Evolutionary conservation across 352 stramenopile species (phyloP), one percentile per base, ranked within the genome.

Genomic region (Phytophthora quininea): DNA sequence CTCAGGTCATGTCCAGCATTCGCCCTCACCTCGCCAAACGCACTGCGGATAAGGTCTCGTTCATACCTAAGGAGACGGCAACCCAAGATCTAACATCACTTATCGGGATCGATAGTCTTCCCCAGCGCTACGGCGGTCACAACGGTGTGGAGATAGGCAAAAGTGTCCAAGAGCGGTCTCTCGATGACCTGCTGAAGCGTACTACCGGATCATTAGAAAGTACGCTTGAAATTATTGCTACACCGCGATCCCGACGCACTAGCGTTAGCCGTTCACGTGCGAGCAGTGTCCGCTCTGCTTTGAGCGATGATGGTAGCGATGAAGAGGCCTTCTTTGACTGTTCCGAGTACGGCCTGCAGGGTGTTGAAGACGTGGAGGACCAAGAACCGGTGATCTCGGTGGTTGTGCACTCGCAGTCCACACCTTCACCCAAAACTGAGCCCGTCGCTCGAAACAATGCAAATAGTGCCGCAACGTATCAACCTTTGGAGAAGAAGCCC

Each of bases 241-340:
- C 71, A 42, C 71, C 71, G 12, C 67, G 71, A 43, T 63, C 67
- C 4, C 58, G 58, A 32, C 58, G 57, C n/a, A 38, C 47, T 30
- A 72, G 48, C 58, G 53, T 66, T 42, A 75, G 43, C 31, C 72
- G 69, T 3, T 63, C 62, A 31, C 74, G 67, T 57, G 42, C 73
- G 0, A 77, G 78, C 35, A 87, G 77, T 12, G 47, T 77, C 10
- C 73, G 77, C 24, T 70, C 54, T 15, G 64, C 50, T 12, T 30
- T 69, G 30, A 77, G 71, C 50, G 77, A 86, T 24, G 82, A 86
- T 3, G 79, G 73, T 1, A 93, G 86, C 31, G 86, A 93, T 33
- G 86, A 93, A 74, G 86, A 93, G 57, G 86, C 86, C 6, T 92
- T 94, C 45, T 94, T 94, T 47, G 86, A 94, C 47, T 90, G 75